phyloP scores from a whole-genome alignment of 1,284 basidiomycete genomes.

The Trichosporon faecale region DNA sequence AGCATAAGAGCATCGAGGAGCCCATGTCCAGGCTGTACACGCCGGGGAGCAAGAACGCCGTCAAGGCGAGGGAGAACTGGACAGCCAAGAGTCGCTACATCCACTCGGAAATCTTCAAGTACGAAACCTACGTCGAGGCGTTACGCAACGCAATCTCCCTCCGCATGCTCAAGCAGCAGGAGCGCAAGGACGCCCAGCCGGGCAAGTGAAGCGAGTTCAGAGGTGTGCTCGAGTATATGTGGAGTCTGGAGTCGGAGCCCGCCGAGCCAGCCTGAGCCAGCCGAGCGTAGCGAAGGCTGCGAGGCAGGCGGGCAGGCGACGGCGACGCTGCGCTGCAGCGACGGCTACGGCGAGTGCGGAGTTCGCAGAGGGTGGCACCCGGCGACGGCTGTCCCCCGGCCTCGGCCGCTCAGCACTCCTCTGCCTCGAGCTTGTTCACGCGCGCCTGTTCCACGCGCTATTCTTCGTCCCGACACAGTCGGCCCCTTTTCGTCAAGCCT shows the following conservation, averaged over 20 bases:
- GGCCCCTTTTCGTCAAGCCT: not conserved
- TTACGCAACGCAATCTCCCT: conserved; percentile 74
- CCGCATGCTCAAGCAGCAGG: conserved; percentile 67
- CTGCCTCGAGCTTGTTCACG: not conserved
- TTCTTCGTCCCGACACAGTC: not conserved
- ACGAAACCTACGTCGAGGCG: conserved; percentile 90
- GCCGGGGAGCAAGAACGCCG: conserved; percentile 66
- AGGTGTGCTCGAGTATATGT: conserved; percentile 2
- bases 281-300: not conserved
- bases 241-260: not conserved
- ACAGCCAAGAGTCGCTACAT: conserved; percentile 84
- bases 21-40: conserved; percentile 83
- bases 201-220: conserved; percentile 11
- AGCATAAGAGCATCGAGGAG: conserved; percentile 77
- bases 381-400: too few relatives aligned
- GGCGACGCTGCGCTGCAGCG: not conserved
- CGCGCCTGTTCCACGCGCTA: too few relatives aligned
- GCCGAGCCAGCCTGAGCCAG: not conserved
- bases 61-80: conserved; percentile 85
- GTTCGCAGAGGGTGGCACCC: not conserved
- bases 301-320: not conserved
- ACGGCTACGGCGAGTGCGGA: not conserved
- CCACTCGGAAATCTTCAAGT: conserved; percentile 88
- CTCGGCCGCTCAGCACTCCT: not conserved
- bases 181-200: conserved; percentile 49